Conservation (phyloP, 73 alveolate species). For the Paramecium pentaurelia region DNA sequence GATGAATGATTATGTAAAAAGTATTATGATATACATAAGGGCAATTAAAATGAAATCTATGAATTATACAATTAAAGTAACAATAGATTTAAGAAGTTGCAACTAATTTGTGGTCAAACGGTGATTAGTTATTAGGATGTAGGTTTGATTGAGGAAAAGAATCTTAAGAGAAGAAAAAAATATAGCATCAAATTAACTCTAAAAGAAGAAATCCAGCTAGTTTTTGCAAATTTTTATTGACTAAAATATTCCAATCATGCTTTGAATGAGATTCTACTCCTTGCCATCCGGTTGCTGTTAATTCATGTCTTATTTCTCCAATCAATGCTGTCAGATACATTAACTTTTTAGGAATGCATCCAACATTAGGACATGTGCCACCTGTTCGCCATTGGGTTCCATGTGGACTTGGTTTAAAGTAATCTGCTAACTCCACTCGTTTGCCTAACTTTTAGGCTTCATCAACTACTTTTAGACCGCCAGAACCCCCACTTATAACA, state of each 20-base stretch:
- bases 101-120: background rate
- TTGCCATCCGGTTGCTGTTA: conserved; percentile 41
- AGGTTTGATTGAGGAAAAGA: background rate
- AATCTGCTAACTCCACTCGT: conserved; percentile 89
- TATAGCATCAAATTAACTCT: background rate
- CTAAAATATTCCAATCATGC: conserved; percentile 44
- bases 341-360: conserved; percentile 99
- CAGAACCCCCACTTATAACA: conserved; percentile 95
- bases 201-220: background rate
- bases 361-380: conserved; percentile 99
- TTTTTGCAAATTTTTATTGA: background rate
- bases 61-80: background rate
- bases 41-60: background rate
- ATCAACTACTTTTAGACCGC: conserved; percentile 90
- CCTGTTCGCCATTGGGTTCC: conserved; percentile 99
- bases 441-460: conserved; percentile 83
- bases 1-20: background rate
- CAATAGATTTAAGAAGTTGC: background rate
- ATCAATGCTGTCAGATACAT: conserved; percentile 70
- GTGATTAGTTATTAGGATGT: background rate
- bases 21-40: background rate
- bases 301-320: conserved; percentile 44
- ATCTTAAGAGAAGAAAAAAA: background rate
- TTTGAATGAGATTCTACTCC: background rate
- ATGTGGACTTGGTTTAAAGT: conserved; percentile 89